These are phyloP conservation scores for Aspergillus ochraceus DNA, from an alignment of 2,329 filamentous ascomycete species.

Conservation along the genomic window DNA sequence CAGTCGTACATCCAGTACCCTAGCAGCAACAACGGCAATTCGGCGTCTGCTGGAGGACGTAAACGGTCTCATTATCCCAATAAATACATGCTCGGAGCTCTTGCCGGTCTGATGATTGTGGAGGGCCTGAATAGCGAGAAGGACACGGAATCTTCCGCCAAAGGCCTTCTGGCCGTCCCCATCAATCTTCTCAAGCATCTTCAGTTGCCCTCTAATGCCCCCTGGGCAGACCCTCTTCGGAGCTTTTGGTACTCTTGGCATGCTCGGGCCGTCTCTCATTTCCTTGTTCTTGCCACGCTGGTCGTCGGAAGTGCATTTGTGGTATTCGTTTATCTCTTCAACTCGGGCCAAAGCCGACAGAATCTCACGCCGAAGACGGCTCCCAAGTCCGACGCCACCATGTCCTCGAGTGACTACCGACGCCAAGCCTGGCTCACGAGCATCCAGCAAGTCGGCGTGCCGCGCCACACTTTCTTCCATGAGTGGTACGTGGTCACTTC, in stretches of 20 bases:
- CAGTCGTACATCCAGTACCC: conserved; percentile 41
- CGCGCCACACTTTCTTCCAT: conserved; percentile 79
- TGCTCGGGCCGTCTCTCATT: conserved; percentile 37
- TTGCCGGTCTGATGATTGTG: conserved; percentile 88
- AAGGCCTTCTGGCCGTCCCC: conserved; percentile 67
- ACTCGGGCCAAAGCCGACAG: conserved; percentile 58
- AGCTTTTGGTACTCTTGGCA: conserved; percentile 39
- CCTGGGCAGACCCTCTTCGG: conserved; percentile 26
- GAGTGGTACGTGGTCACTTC: conserved; percentile 78
- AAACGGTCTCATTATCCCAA: conserved; percentile 55
- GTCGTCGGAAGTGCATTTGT: conserved; percentile 58
- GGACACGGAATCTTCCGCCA: conserved; percentile 61
- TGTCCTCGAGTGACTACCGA: conserved; percentile 79
- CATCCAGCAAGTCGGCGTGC: conserved; percentile 89
- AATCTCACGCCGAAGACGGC: conserved; percentile 41
- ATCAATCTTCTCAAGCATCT: conserved; percentile 54
- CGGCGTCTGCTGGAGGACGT: conserved; percentile 44
- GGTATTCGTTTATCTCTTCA: conserved; percentile 56
- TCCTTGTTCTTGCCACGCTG: conserved; percentile 53
- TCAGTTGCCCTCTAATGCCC: conserved; percentile 22
- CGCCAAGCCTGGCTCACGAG: conserved; percentile 90
- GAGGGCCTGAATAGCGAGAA: conserved; percentile 74
- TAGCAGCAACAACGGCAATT: conserved; percentile 24
- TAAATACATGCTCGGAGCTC: conserved; percentile 89
- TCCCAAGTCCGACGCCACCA: conserved; percentile 25